Evolutionary conservation across 805 yeast species (phyloP).

Genomic region (Spathaspora arborariae): DNA sequence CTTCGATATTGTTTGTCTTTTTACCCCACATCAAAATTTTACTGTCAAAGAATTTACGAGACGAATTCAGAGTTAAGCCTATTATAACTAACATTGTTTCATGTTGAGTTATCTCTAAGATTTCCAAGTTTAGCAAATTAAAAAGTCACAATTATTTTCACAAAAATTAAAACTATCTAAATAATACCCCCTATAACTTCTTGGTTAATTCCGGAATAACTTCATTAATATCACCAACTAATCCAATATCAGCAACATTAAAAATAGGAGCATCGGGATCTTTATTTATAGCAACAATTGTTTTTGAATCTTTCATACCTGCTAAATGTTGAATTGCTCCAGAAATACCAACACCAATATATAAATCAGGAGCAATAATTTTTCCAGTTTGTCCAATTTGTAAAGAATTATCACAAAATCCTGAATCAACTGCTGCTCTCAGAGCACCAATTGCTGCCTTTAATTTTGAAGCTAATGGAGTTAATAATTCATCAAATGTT

Average conservation of each 20-base stretch:
- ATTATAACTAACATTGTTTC: too few relatives aligned
- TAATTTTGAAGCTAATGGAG: constrained; percentile 79
- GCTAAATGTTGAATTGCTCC: constrained; percentile 99
- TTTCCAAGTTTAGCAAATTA: too few relatives aligned
- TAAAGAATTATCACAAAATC: constrained; percentile 90
- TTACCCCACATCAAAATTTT: too few relatives aligned
- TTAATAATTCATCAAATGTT: constrained; percentile 69
- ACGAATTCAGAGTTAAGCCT: too few relatives aligned
- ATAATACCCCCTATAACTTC: constrained; percentile 45
- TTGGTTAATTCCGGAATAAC: constrained; percentile 87
- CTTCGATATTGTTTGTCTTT: too few relatives aligned
- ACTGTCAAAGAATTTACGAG: too few relatives aligned
- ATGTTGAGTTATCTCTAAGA: too few relatives aligned
- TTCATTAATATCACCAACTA: constrained; percentile 85
- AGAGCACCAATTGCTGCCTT: constrained; percentile 97
- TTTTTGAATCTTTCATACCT: constrained; percentile 95
- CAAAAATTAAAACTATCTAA: too few relatives aligned
- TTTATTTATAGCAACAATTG: constrained; percentile 90
- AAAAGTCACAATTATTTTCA: too few relatives aligned
- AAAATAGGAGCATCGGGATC: constrained; percentile 94
- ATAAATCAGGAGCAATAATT: constrained; percentile 93
- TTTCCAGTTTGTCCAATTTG: constrained; percentile 99
- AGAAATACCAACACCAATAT: constrained; percentile 88
- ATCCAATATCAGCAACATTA: constrained; percentile 83
- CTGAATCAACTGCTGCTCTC: constrained; percentile 96